A percentile compares a stretch with the other conserved stretches of the same genome.
Evolutionary conservation across 2,329 filamentous ascomycete species (phyloP).

Genomic region (Sphaerulina vaccinii): DNA sequence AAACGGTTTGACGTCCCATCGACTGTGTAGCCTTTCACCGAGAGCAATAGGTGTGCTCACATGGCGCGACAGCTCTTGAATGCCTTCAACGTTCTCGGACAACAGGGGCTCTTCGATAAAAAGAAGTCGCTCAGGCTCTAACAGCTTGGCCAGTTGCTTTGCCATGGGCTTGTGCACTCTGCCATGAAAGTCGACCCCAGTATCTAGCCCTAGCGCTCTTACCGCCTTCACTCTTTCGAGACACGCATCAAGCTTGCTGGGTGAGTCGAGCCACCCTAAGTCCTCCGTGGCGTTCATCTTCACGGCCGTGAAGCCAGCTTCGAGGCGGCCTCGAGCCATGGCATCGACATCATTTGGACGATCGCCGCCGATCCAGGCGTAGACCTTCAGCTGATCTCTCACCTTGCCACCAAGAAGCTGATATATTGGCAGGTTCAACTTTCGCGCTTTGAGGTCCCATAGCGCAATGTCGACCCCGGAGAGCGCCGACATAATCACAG

Average conservation of each 20-base stretch:
- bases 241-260: slow-evolving; percentile 59
- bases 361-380: slow-evolving; percentile 77
- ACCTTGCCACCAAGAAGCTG: slow-evolving; percentile 74
- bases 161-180: slow-evolving; percentile 76
- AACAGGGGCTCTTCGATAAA: slow-evolving; percentile 75
- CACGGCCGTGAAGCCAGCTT: slow-evolving; percentile 64
- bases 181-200: slow-evolving; percentile 75
- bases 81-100: slow-evolving; percentile 65
- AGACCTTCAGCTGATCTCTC: slow-evolving; percentile 67
- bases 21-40: slow-evolving; percentile 68
- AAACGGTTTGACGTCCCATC: slow-evolving; percentile 73
- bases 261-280: slow-evolving; percentile 72
- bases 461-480: slow-evolving; percentile 76
- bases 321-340: slow-evolving; percentile 50
- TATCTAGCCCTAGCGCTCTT: slow-evolving; percentile 68
- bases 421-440: slow-evolving; percentile 66
- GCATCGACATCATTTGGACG: slow-evolving; percentile 64
- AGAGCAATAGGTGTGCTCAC: slow-evolving; percentile 67
- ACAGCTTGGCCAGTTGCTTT: slow-evolving; percentile 66
- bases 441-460: slow-evolving; percentile 72
- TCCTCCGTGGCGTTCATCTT: slow-evolving; percentile 83
- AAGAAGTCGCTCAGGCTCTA: slow-evolving; percentile 66
- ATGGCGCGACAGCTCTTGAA: slow-evolving; percentile 58
- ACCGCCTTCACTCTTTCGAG: slow-evolving; percentile 68
- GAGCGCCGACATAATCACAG: slow-evolving; percentile 76